Conservation (phyloP, 345 rosid genomes). For the Aquilaria malaccensis region DNA sequence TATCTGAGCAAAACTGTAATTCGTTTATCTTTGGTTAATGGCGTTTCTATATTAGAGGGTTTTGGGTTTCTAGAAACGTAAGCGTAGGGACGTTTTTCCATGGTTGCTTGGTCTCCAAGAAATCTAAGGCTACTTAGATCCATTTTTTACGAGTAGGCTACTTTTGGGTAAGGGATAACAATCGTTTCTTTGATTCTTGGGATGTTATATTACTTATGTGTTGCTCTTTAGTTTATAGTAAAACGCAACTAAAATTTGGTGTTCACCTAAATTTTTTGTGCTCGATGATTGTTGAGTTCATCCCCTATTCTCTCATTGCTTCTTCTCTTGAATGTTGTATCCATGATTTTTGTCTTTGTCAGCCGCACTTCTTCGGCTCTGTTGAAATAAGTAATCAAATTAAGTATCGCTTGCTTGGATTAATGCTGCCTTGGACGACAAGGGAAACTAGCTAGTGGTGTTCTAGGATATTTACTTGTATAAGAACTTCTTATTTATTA, state of each 20-base stretch:
- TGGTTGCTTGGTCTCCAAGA: neutral
- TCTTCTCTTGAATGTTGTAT: too few species aligned
- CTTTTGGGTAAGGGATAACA: neutral
- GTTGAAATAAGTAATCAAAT: too few species aligned
- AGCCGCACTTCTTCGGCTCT: too few species aligned
- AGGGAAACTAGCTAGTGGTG: too few species aligned
- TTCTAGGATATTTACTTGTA: too few species aligned
- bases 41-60: neutral
- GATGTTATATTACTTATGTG: neutral
- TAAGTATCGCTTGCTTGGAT: too few species aligned
- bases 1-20: neutral
- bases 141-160: too few species aligned
- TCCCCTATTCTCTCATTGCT: neutral
- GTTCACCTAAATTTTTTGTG: neutral
- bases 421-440: too few species aligned
- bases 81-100: neutral
- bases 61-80: neutral
- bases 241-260: neutral
- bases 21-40: neutral
- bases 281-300: neutral
- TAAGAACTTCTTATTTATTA: too few species aligned
- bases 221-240: neutral
- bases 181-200: neutral
- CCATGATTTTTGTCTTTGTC: too few species aligned
- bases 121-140: neutral